Base-by-base conservation (phyloP, 163 green algal species). In the Picocystis sp. region DNA sequence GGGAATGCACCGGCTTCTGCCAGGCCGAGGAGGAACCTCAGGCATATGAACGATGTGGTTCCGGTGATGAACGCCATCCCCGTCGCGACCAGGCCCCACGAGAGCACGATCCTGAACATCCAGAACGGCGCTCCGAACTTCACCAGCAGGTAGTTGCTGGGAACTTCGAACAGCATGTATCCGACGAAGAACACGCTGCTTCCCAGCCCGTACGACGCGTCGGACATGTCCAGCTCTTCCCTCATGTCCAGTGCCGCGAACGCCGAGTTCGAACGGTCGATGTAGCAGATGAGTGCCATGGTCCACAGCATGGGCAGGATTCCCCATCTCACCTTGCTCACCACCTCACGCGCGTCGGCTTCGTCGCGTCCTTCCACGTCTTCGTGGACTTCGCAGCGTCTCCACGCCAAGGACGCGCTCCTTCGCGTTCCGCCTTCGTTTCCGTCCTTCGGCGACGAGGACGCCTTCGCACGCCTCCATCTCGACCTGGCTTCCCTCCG, bases 1-100 rank as follows among this genome's bases (percentile, higher is more conserved):
- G 74, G 74, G 45, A 81, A 81, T 14, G 72, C 67, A 1, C 68
- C 70, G 12, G 47, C 56, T 47, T 81, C 74, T 11, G 70, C 62
- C 42, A 70, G 42, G 1, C 74, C 74, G 45, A 82, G 61, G 41
- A 74, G 56, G 29, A 82, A 54, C 17, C 74, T 38, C 29, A 38
- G 3, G 29, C 29, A 3, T 3, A 38, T 38, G 29, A 38, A 38
- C 5, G 29, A 38, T 38, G 3, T 38, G 29, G 29, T 38, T 38
- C 29, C 29, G 29, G 29, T 8, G 29, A 38, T 38, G 29, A 38
- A 38, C 29, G 29, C 29, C 29, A 38, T 38, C 8, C 5, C 29
- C 29, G 29, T 38, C 3, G 29, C 29, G 29, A 38, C 29, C 5
- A 3, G 8, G 29, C 29, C 29, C 29, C 29, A 38, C 29, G 29